These are phyloP conservation scores for Dendrothele bispora DNA, from an alignment of 768 basidiomycete genomes.

Conservation along the genomic window DNA sequence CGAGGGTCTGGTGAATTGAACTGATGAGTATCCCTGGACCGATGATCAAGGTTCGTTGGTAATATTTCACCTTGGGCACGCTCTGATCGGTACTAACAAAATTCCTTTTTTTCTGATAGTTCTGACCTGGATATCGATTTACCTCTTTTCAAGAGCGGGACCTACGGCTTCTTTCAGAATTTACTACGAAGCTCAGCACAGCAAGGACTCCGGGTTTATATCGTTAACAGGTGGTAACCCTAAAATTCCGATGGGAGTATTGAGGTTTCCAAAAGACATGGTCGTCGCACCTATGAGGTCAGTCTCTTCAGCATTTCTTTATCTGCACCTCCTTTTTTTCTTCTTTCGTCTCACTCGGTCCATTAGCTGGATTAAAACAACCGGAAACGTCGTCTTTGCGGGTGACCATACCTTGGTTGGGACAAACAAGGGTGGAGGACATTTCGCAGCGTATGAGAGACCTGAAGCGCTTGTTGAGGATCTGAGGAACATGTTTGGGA, in stretches of 20 bases:
- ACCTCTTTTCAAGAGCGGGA: slow-evolving; percentile 28
- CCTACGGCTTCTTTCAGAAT: slow-evolving; percentile 19
- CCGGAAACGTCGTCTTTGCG: slow-evolving; percentile 6
- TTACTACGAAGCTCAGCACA: slow-evolving; percentile 15
- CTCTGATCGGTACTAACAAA: no score
- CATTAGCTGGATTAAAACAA: not conserved
- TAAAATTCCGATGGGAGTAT: slow-evolving; percentile 1
- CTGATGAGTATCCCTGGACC: slow-evolving; percentile 42
- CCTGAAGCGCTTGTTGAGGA: slow-evolving; percentile 28
- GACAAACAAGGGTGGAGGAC: not conserved
- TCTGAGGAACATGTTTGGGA: slow-evolving; percentile 37
- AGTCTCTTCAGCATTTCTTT: no score
- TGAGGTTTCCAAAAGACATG: slow-evolving; percentile 1
- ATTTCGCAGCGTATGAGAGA: slow-evolving; percentile 10
- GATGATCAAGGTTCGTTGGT: slow-evolving; percentile 40
- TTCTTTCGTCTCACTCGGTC: not conserved
- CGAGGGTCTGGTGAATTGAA: slow-evolving; percentile 32
- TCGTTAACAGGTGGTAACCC: not conserved
- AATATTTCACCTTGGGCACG: no score
- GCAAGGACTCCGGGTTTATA: no score
- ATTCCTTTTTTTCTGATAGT: no score
- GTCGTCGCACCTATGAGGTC: not conserved
- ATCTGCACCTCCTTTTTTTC: not conserved
- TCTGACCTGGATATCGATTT: slow-evolving; percentile 28
- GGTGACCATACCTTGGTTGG: no score